These are phyloP conservation scores for Schwanniomyces polymorphus DNA, from an alignment of 805 yeast genomes.

Conservation along the genomic window DNA sequence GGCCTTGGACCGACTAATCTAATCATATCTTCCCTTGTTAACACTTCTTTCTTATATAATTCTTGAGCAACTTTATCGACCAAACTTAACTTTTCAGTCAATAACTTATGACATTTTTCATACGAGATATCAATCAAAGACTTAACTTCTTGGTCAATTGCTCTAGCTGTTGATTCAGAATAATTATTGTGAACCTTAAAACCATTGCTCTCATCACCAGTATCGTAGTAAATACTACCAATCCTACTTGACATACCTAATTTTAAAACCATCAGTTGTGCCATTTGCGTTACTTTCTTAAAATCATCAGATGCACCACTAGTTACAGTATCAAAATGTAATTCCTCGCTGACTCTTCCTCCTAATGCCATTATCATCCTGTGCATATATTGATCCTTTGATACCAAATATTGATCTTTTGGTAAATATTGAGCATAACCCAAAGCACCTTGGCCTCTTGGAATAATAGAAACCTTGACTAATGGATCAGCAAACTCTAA, in stretches of 20 bases:
- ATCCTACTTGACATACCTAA: constrained; percentile 85
- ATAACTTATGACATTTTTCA: constrained; percentile 54
- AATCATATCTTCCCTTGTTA: constrained; percentile 80
- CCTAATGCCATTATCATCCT: constrained; percentile 94
- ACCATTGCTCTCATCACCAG: constrained; percentile 48
- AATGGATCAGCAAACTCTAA: constrained; percentile 86
- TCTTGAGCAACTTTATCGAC: constrained; percentile 75
- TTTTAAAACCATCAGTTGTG: constrained; percentile 83
- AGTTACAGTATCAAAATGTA: constrained; percentile 84
- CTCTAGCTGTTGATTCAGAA: constrained; percentile 67
- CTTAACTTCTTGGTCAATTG: constrained; percentile 70
- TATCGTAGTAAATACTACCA: constrained; percentile 63
- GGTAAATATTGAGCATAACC: constrained; percentile 97
- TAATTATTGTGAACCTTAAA: constrained; percentile 59
- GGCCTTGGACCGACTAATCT: constrained; percentile 76
- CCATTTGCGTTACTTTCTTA: constrained; percentile 86
- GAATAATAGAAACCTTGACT: constrained; percentile 89
- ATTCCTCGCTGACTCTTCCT: constrained; percentile 88
- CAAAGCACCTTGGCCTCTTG: constrained; percentile 91
- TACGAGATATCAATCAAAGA: constrained; percentile 67
- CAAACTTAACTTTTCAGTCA: constrained; percentile 57
- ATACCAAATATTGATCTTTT: constrained; percentile 77
- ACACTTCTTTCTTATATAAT: constrained; percentile 69
- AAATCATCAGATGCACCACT: constrained; percentile 93
- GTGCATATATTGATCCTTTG: constrained; percentile 74